Conservation (phyloP, 2,329 filamentous ascomycete species). For the Penicillium sp. region DNA sequence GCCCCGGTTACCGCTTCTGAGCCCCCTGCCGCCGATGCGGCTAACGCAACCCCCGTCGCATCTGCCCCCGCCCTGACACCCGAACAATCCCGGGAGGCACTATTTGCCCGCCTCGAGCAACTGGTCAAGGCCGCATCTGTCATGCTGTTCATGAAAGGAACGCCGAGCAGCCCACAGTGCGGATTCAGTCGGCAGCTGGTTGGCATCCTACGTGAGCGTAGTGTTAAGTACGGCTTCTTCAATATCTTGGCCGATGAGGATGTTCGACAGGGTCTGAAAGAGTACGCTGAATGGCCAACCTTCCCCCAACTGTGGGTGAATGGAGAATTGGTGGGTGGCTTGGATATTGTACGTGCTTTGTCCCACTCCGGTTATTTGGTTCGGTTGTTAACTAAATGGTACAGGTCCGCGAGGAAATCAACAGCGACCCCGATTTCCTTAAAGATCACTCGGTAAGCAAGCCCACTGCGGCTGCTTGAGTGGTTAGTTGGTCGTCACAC, state of each 20-base stretch:
- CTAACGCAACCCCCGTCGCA: too few relatives aligned
- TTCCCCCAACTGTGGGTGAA: slow-evolving; percentile 90
- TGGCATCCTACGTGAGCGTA: slow-evolving; percentile 72
- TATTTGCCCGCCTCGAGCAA: slow-evolving; percentile 69
- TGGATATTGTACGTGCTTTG: slow-evolving; percentile 73
- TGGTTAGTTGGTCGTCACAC: slow-evolving; percentile 7
- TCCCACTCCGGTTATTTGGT: not conserved
- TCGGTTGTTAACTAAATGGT: slow-evolving; percentile 9
- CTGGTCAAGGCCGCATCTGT: slow-evolving; percentile 91
- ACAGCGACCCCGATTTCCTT: slow-evolving; percentile 74
- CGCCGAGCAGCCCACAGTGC: slow-evolving; percentile 74
- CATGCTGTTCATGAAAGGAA: slow-evolving; percentile 99
- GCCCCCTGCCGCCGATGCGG: too few relatives aligned
- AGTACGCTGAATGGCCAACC: slow-evolving; percentile 96
- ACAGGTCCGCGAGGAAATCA: slow-evolving; percentile 87
- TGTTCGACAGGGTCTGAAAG: slow-evolving; percentile 89
- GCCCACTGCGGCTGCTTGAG: slow-evolving; percentile 18
- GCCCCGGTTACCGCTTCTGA: slow-evolving; percentile 15
- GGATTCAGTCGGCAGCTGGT: slow-evolving; percentile 91
- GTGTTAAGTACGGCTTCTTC: slow-evolving; percentile 96
- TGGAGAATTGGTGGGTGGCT: slow-evolving; percentile 80
- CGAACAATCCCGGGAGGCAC: slow-evolving; percentile 67
- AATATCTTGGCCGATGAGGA: slow-evolving; percentile 97
- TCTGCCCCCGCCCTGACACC: slow-evolving; percentile 23
- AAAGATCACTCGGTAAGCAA: slow-evolving; percentile 55